phyloP scores from a whole-genome alignment of 1,284 basidiomycete genomes.

The Ganoderma boninense region DNA sequence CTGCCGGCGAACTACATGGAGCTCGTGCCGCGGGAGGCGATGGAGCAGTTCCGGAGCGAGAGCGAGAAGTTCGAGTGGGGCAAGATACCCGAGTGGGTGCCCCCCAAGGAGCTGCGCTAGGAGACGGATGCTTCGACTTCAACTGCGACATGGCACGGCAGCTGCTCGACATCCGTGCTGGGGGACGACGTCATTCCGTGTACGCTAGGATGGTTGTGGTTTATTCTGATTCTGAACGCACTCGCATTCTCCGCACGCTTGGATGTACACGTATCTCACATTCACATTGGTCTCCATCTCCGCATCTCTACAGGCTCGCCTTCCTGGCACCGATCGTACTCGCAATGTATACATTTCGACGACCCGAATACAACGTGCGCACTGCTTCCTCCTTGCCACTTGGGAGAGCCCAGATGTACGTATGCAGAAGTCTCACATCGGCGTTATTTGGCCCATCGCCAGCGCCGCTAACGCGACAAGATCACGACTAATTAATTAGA shows the following conservation, averaged over 20 bases:
- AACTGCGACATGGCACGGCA: too few relatives aligned
- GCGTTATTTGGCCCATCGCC: neutral
- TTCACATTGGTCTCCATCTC: neutral
- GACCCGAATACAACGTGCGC: too few relatives aligned
- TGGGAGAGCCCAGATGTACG: neutral
- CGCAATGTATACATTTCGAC: slow-evolving; percentile 7
- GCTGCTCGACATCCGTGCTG: neutral
- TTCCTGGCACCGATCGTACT: neutral
- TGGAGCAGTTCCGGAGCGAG: slow-evolving; percentile 66
- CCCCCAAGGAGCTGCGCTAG: slow-evolving; percentile 76
- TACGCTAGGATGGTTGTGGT: slow-evolving; percentile 1
- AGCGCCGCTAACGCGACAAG: neutral
- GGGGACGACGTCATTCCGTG: neutral
- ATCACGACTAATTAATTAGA: neutral
- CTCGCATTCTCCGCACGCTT: neutral
- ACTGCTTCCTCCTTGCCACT: neutral
- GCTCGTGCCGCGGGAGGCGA: slow-evolving; percentile 58
- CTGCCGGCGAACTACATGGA: slow-evolving; percentile 67
- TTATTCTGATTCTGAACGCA: neutral
- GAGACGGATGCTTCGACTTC: too few relatives aligned
- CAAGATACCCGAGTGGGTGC: slow-evolving; percentile 79
- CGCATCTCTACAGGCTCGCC: neutral
- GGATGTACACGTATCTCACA: slow-evolving; percentile 8
- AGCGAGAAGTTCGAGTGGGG: slow-evolving; percentile 74
- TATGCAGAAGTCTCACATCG: neutral